Evolutionary conservation across 129 eudicot genomes (phyloP).

Genomic region (Arctium lappa): DNA sequence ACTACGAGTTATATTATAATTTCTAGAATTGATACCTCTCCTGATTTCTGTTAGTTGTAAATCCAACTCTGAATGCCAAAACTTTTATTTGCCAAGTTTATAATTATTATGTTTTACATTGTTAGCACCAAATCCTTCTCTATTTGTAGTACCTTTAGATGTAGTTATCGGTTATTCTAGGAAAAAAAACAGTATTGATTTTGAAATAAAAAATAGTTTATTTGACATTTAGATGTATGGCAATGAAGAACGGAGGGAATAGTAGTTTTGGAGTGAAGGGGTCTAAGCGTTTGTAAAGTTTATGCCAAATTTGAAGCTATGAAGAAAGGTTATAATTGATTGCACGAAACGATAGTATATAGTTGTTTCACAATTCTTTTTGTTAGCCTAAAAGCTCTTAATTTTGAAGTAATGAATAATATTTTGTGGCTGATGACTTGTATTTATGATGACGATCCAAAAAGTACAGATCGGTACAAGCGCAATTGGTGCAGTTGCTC

Average conservation of each 20-base stretch:
- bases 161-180: background rate
- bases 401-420: background rate
- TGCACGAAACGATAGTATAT: background rate
- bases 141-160: background rate
- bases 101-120: background rate
- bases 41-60: background rate
- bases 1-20: background rate
- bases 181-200: background rate
- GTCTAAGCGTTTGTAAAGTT: background rate
- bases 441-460: slow-evolving; percentile 1
- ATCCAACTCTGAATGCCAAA: background rate
- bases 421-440: background rate
- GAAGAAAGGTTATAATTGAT: background rate
- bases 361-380: background rate
- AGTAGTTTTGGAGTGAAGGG: background rate
- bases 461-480: slow-evolving; percentile 67
- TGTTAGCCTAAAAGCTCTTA: background rate
- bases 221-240: slow-evolving; percentile 1
- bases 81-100: background rate
- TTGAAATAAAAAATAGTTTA: background rate
- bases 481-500: slow-evolving; percentile 78
- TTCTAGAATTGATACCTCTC: background rate
- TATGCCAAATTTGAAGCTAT: background rate
- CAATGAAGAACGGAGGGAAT: background rate
- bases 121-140: background rate